Conservation (phyloP, 164 flowering plant genomes). For the Vitis labrusca region DNA sequence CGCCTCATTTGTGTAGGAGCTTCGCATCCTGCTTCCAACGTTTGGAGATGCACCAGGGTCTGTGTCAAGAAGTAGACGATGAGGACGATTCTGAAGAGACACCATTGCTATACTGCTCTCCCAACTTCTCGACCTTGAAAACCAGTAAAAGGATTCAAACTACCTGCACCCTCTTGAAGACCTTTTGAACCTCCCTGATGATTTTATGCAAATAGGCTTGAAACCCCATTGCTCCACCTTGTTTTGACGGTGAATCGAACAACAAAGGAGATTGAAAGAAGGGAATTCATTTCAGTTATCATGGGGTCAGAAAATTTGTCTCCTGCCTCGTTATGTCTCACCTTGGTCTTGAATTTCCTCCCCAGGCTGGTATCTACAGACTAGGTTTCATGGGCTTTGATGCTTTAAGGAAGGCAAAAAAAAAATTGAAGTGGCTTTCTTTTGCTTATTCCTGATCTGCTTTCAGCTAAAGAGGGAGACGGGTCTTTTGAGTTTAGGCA, state of each 20-base stretch:
- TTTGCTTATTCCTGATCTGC: conserved; percentile 5
- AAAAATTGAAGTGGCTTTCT: too few relatives aligned
- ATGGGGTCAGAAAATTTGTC: background rate
- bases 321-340: background rate
- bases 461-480: conserved; percentile 2
- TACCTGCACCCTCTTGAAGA: background rate
- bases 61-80: conserved; percentile 23
- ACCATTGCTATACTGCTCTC: background rate
- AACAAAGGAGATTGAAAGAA: conserved; percentile 31
- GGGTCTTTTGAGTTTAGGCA: conserved; percentile 10
- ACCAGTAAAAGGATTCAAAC: background rate
- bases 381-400: background rate
- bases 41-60: conserved; percentile 4
- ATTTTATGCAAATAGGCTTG: conserved; percentile 8
- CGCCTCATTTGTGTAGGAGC: conserved; percentile 11
- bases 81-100: conserved; percentile 9
- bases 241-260: conserved; percentile 24
- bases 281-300: conserved; percentile 23
- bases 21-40: conserved; percentile 3
- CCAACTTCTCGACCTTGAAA: background rate
- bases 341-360: background rate
- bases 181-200: background rate
- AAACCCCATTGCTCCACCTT: conserved; percentile 7
- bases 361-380: background rate
- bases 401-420: too few relatives aligned